Conservation (phyloP, 352 stramenopile species). For the Globisporangium sylvaticum region DNA sequence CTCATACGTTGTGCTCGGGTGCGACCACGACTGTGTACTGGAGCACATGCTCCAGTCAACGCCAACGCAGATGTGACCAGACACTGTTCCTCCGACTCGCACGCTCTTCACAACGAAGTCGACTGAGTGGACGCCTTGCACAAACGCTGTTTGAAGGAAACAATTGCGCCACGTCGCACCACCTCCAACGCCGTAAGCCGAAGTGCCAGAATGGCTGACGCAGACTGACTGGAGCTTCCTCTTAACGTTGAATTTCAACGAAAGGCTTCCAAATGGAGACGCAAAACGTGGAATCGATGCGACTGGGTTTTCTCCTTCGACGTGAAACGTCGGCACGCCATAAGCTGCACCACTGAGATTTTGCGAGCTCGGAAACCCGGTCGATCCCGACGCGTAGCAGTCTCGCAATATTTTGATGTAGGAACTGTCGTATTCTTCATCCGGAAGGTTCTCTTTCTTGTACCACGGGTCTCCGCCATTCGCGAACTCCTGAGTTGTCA, state of each 20-base stretch:
- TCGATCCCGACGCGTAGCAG: slow-evolving; percentile 82
- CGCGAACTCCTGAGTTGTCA: slow-evolving; percentile 85
- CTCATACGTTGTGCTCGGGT: slow-evolving; percentile 13
- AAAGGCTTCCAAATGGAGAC: slow-evolving; percentile 44
- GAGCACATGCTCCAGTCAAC: slow-evolving; percentile 47
- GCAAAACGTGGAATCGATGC: slow-evolving; percentile 60
- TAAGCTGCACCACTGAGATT: slow-evolving; percentile 83
- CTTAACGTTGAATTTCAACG: slow-evolving; percentile 63
- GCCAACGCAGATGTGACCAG: slow-evolving; percentile 74
- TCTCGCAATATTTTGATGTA: slow-evolving; percentile 87
- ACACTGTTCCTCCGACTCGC: slow-evolving; percentile 51
- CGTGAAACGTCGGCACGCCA: slow-evolving; percentile 80
- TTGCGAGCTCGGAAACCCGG: slow-evolving; percentile 80
- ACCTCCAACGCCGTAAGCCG: slow-evolving; percentile 48
- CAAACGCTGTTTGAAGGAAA: slow-evolving; percentile 53
- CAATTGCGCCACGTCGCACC: slow-evolving; percentile 61
- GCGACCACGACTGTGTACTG: background rate
- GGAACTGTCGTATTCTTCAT: slow-evolving; percentile 83
- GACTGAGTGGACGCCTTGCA: slow-evolving; percentile 66
- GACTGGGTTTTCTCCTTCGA: slow-evolving; percentile 72
- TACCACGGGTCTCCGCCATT: slow-evolving; percentile 88
- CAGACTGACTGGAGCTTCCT: slow-evolving; percentile 52
- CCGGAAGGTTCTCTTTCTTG: slow-evolving; percentile 85
- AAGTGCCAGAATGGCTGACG: slow-evolving; percentile 74
- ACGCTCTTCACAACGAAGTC: slow-evolving; percentile 80